Percentiles rank a stretch among this genome's conserved stretches.
phyloP scores from a whole-genome alignment of 1,284 basidiomycete genomes.

The Trametes versicolor region DNA sequence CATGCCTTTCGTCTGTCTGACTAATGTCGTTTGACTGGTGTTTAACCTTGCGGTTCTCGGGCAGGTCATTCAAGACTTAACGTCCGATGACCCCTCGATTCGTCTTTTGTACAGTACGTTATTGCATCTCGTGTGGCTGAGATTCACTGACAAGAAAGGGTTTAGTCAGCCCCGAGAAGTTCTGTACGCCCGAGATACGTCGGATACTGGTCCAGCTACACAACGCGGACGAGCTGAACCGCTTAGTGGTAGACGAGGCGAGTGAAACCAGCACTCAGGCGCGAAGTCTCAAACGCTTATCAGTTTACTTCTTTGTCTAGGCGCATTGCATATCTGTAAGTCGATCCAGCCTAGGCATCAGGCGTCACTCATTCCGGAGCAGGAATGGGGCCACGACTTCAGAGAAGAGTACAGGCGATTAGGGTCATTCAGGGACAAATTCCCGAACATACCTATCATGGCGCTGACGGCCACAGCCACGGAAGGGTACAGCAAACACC shows the following conservation, averaged over 20 bases:
- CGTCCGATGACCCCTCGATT: constrained; percentile 65
- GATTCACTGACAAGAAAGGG: not conserved
- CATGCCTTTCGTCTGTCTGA: too few species aligned
- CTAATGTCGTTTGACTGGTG: not conserved
- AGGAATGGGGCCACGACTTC: constrained; percentile 91
- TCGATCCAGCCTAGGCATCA: not conserved
- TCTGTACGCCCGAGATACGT: constrained; percentile 65
- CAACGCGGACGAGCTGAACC: constrained; percentile 64
- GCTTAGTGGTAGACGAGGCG: constrained; percentile 86
- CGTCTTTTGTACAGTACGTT: constrained; percentile 78
- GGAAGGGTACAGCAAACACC: constrained; percentile 52
- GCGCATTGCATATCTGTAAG: constrained; percentile 88
- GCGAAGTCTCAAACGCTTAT: too few species aligned
- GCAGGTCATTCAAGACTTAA: constrained; percentile 72
- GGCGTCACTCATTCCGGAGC: constrained; percentile 10
- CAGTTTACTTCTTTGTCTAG: constrained; percentile 44
- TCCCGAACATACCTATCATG: constrained; percentile 82
- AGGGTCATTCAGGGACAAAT: constrained; percentile 74
- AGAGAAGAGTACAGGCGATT: constrained; percentile 78
- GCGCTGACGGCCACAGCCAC: constrained; percentile 86
- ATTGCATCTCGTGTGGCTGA: not conserved
- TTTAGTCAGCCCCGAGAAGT: constrained; percentile 78
- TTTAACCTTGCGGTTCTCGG: not conserved
- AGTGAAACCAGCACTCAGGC: constrained; percentile 24
- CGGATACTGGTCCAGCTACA: constrained; percentile 62